Percentiles rank a stretch among this genome's conserved stretches.
Evolutionary conservation across 345 rosid species (phyloP).

Genomic region (Ceriops decandra): DNA sequence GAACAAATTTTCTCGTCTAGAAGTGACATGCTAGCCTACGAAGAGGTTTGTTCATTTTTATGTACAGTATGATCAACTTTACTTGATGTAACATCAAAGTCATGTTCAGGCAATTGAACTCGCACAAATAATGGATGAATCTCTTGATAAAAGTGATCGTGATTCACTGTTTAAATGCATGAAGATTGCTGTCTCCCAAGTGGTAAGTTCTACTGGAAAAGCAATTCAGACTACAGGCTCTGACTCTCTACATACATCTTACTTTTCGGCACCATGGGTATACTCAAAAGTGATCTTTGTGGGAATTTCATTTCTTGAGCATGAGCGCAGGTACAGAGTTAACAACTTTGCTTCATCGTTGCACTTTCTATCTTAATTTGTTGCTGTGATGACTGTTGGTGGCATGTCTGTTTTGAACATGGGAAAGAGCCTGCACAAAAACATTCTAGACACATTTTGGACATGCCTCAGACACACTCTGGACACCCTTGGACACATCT

Average conservation of each 20-base stretch:
- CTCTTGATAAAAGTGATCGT: conserved; percentile 59
- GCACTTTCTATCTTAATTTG: too few relatives aligned
- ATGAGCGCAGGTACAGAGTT: conserved; percentile 59
- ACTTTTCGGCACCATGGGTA: conserved; percentile 75
- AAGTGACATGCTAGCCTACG: conserved; percentile 67
- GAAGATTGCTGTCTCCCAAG: conserved; percentile 53
- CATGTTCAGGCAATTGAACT: conserved; percentile 77
- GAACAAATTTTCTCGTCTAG: conserved; percentile 52
- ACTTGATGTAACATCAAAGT: conserved; percentile 11
- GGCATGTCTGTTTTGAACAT: too few relatives aligned
- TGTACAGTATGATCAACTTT: neutral
- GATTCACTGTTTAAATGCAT: conserved; percentile 55
- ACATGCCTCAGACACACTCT: too few relatives aligned
- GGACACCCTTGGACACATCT: too few relatives aligned
- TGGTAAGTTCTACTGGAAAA: conserved; percentile 32
- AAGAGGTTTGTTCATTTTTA: conserved; percentile 57
- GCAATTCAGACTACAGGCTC: conserved; percentile 25
- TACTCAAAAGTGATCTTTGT: conserved; percentile 78
- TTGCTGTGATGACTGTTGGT: too few relatives aligned
- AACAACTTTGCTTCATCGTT: neutral
- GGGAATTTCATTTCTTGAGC: conserved; percentile 86
- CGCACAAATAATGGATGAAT: conserved; percentile 83
- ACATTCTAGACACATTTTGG: too few relatives aligned
- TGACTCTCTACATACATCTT: conserved; percentile 23
- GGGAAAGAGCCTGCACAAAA: too few relatives aligned